Evolutionary conservation across 2,329 filamentous ascomycete genomes (phyloP).

Genomic region (Dothideomycetidae sp.): DNA sequence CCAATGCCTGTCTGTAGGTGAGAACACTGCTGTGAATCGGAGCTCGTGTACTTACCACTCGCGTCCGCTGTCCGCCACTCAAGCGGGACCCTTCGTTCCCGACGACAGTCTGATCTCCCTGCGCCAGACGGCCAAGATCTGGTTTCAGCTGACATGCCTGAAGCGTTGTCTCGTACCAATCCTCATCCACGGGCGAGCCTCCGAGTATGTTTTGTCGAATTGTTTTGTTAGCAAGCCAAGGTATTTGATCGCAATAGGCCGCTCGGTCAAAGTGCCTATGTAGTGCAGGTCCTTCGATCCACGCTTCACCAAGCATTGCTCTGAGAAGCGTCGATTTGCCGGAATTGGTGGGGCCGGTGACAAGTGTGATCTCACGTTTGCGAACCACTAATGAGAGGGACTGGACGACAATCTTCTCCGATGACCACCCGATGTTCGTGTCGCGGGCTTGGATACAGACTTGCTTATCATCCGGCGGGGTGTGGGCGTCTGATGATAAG

Average conservation of each 20-base stretch:
- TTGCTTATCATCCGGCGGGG: too few relatives aligned
- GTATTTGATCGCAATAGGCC: constrained; percentile 25
- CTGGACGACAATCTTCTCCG: too few relatives aligned
- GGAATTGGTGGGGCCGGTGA: constrained; percentile 38
- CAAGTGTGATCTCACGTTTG: constrained; percentile 33
- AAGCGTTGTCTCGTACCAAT: constrained; percentile 26
- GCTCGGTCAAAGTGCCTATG: constrained; percentile 21
- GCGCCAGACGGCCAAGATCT: constrained; percentile 28
- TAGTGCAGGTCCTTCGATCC: constrained; percentile 19
- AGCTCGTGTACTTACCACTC: constrained; percentile 22
- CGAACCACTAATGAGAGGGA: too few relatives aligned
- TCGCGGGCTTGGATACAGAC: too few relatives aligned
- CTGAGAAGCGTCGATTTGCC: constrained; percentile 39
- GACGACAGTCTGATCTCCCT: constrained; percentile 32
- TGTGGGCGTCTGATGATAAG: too few relatives aligned
- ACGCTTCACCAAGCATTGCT: constrained; percentile 32
- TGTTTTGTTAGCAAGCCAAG: constrained; percentile 26
- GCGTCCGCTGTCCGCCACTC: constrained; percentile 39
- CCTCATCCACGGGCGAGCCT: constrained; percentile 22
- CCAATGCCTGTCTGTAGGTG: constrained; percentile 27
- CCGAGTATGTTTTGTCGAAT: constrained; percentile 26
- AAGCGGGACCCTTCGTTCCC: constrained; percentile 38
- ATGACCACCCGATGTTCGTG: too few relatives aligned
- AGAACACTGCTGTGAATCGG: constrained; percentile 10
- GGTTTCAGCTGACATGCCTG: constrained; percentile 23